Evolutionary conservation across 768 basidiomycete genomes (phyloP).

Genomic region (Leccinum rimulosum): DNA sequence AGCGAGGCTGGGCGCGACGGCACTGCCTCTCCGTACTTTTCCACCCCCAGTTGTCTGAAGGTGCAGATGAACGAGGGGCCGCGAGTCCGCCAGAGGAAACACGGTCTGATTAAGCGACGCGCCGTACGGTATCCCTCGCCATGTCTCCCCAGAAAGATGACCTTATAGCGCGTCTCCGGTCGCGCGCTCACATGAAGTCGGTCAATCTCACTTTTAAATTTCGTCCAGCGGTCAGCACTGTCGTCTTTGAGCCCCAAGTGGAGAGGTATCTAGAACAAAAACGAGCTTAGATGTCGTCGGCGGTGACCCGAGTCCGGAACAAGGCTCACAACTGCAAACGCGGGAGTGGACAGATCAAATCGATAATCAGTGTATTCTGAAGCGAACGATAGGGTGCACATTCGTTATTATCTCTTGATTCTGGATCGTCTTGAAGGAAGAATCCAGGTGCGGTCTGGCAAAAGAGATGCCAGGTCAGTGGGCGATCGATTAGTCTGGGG

Average conservation of each 20-base stretch:
- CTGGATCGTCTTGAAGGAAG: conserved; percentile 24
- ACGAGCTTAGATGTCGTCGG: neutral
- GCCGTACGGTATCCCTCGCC: conserved; percentile 71
- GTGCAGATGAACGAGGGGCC: conserved; percentile 49
- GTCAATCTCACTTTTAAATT: conserved; percentile 40
- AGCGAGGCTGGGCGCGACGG: conserved; percentile 2
- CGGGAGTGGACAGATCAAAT: neutral
- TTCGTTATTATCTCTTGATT: conserved; percentile 10
- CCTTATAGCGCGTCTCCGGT: conserved; percentile 49
- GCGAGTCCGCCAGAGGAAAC: conserved; percentile 19
- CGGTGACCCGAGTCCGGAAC: neutral
- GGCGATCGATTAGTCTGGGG: neutral
- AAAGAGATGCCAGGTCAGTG: neutral
- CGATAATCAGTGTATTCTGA: neutral
- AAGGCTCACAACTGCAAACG: conserved; percentile 10
- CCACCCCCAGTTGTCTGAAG: conserved; percentile 67
- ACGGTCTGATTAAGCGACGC: conserved; percentile 20
- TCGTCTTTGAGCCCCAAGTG: conserved; percentile 60
- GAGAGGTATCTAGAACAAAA: conserved; percentile 43
- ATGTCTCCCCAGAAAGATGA: conserved; percentile 67
- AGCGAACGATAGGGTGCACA: no score
- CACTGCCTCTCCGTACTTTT: conserved; percentile 58
- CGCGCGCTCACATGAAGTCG: conserved; percentile 44
- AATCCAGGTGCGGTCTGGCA: conserved; percentile 8
- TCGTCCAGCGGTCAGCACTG: conserved; percentile 49